phyloP scores from a whole-genome alignment of 1,139 yeast species.

The Suhomyces kunorum region DNA sequence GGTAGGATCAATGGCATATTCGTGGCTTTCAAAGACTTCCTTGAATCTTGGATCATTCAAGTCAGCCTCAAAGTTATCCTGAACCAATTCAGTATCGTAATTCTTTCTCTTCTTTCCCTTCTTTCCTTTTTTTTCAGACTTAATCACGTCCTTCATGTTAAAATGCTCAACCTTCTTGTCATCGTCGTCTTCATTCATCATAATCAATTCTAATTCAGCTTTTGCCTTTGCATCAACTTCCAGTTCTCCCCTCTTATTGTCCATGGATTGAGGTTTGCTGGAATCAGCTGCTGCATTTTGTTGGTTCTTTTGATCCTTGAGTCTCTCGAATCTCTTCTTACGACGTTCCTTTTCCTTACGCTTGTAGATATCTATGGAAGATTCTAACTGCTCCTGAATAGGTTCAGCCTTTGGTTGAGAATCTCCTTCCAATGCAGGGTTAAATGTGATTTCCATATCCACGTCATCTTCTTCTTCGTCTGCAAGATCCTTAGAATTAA shows the following conservation, averaged over 20 bases:
- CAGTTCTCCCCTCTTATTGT: slow-evolving; percentile 11
- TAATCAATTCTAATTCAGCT: slow-evolving; percentile 75
- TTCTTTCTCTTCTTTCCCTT: slow-evolving; percentile 52
- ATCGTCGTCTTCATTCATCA: slow-evolving; percentile 64
- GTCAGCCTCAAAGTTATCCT: slow-evolving; percentile 68
- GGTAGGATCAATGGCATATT: slow-evolving; percentile 90
- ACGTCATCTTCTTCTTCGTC: slow-evolving; percentile 62
- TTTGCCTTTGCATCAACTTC: slow-evolving; percentile 45
- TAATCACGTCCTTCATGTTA: slow-evolving; percentile 74
- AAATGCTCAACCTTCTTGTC: slow-evolving; percentile 59
- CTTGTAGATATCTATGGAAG: slow-evolving; percentile 78
- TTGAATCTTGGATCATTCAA: slow-evolving; percentile 83
- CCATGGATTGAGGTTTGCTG: slow-evolving; percentile 22
- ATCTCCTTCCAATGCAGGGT: slow-evolving; percentile 71
- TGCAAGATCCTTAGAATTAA: slow-evolving; percentile 26
- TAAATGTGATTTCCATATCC: slow-evolving; percentile 95
- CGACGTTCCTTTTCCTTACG: slow-evolving; percentile 93
- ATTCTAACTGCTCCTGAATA: slow-evolving; percentile 55
- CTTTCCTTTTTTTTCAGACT: slow-evolving; percentile 68
- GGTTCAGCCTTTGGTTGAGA: slow-evolving; percentile 26
- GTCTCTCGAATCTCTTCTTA: slow-evolving; percentile 72
- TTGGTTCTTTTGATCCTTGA: slow-evolving; percentile 51
- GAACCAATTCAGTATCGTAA: slow-evolving; percentile 42
- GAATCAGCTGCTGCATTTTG: slow-evolving; percentile 9
- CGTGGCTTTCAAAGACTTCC: slow-evolving; percentile 85